phyloP scores from a whole-genome alignment of 2,329 filamentous ascomycete species.

The Akanthomyces lecanii region DNA sequence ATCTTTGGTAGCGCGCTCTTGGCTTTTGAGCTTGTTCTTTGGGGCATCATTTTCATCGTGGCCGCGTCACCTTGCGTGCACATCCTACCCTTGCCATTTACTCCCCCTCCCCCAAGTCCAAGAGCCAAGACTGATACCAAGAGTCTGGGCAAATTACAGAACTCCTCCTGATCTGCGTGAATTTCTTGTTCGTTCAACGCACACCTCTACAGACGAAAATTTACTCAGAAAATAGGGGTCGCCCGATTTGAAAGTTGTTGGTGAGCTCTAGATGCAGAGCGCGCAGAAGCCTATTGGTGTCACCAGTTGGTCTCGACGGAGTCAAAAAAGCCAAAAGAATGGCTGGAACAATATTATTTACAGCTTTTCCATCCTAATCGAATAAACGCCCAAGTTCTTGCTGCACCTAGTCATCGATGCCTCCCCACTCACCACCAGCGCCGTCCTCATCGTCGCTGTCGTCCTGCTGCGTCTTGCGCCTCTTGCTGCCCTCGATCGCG shows the following conservation, averaged over 20 bases:
- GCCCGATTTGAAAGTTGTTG: no score
- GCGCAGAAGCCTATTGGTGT: not conserved
- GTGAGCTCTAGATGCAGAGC: no score
- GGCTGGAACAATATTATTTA: not conserved
- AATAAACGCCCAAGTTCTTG: not conserved
- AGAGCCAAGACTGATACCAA: slow-evolving; percentile 11
- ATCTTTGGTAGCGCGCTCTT: not conserved
- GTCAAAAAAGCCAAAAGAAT: not conserved
- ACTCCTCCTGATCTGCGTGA: no score
- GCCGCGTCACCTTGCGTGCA: not conserved
- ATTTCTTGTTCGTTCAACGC: not conserved
- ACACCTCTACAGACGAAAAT: not conserved
- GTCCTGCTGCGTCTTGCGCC: slow-evolving; percentile 39
- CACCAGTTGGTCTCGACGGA: not conserved
- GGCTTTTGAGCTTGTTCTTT: not conserved
- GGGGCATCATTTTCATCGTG: not conserved
- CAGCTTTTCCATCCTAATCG: no score
- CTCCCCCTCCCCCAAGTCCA: not conserved
- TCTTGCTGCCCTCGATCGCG: slow-evolving; percentile 59
- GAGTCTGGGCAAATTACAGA: slow-evolving; percentile 3
- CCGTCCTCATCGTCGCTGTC: slow-evolving; percentile 28
- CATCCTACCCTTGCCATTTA: not conserved
- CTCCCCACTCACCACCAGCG: slow-evolving; percentile 42
- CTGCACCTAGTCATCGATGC: slow-evolving; percentile 40
- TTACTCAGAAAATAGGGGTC: not conserved